Base-by-base conservation (phyloP, 179 eudicot species). In the Carnegiea gigantea region DNA sequence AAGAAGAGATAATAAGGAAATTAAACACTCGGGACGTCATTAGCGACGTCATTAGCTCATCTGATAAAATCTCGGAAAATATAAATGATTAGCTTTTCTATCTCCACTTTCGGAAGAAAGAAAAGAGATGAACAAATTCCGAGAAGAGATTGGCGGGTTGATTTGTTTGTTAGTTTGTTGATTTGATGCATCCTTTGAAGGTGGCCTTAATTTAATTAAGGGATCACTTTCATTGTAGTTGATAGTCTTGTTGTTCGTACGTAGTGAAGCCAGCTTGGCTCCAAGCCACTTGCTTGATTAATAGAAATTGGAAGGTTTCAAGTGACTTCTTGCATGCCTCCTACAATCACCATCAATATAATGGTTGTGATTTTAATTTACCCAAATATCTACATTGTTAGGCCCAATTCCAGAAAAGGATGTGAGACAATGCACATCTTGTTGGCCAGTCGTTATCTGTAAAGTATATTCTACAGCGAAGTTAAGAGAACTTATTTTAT, bases 271-370 rank as follows among this genome's bases (percentile, higher is more conserved):
- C 57, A 48, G 26, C 33, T 73, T 46, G 74, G 74, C 46, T 8
- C 8, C 5, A 36, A 24, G 59, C 77, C 77, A 74, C 77, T 74
- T 73, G 77, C 38, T 74, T 75, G 43, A 75, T 75, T 18, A 51
- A 75, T 76, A 24, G 59, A 24, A 74, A 46, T 53, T 30, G 43
- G 78, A 76, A 18, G 78, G 62, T 76, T 40, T 67, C 67, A 76
- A 54, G 78, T 76, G 9, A 53, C 48, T 53, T 76, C 67, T 30
- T 57, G 23, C 6, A 13, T 76, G 62, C 23, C 78, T 51, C 6
- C 5, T 23, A 14, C 72, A 26, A 28, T 67, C 72, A 12, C 72
- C 36, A 67, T 67, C 72, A 28, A 28, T 67, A 12, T 67, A 67
- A 1, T 67, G 72, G 28, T 7, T 62, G 28, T 62, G 68, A 62